A percentile compares a stretch with the other conserved stretches of the same genome.
Evolutionary conservation across 1,139 yeast genomes (phyloP).

Genomic region (Yamadazyma triangularis): DNA sequence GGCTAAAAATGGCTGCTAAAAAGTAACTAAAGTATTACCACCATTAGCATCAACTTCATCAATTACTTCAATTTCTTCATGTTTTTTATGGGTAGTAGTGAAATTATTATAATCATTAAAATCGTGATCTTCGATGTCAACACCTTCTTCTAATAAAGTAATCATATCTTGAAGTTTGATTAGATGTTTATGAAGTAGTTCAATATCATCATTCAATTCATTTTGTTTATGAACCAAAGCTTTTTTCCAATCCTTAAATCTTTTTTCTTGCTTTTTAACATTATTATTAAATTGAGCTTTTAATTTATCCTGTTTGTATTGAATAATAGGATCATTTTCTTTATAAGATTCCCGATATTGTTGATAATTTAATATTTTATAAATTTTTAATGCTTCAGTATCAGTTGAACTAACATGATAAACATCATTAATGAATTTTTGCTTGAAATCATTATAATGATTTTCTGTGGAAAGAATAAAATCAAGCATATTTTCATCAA

Average conservation of each 20-base stretch:
- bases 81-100: not conserved
- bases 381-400: not conserved
- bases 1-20: no score
- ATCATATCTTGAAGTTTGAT: constrained; percentile 29
- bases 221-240: constrained; percentile 55
- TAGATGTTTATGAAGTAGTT: constrained; percentile 32
- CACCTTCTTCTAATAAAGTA: constrained; percentile 8
- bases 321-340: constrained; percentile 46
- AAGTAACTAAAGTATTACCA: not conserved
- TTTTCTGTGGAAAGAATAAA: constrained; percentile 52
- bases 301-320: constrained; percentile 38
- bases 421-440: constrained; percentile 15
- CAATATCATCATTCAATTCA: constrained; percentile 53
- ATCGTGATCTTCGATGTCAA: not conserved
- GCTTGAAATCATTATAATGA: constrained; percentile 53
- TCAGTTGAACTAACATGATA: not conserved
- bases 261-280: constrained; percentile 50
- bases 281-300: constrained; percentile 46
- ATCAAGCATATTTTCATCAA: constrained; percentile 55
- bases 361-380: no score
- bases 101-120: not conserved
- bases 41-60: not conserved
- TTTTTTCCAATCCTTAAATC: constrained; percentile 63
- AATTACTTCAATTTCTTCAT: not conserved
- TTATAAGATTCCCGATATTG: constrained; percentile 4